These are phyloP conservation scores for Chloris gayana DNA, from an alignment of 176 grass and related monocot genomes.

Conservation along the genomic window DNA sequence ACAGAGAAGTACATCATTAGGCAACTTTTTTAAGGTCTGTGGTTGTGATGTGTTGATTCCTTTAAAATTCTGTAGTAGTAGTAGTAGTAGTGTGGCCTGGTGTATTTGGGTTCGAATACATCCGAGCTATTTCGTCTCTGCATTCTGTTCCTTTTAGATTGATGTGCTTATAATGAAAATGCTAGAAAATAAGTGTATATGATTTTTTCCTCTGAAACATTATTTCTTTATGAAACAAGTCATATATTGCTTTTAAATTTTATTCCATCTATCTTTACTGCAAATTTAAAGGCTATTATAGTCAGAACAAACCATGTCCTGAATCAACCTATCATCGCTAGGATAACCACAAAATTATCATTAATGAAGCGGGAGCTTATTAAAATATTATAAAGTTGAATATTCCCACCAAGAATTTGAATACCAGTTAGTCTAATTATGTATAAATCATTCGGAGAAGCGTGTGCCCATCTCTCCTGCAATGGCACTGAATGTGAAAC, in stretches of 20 bases:
- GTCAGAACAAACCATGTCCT: too few species aligned
- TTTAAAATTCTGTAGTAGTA: slow-evolving; percentile 12
- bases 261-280: background rate
- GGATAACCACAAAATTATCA: too few species aligned
- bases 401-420: background rate
- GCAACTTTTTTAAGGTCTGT: background rate
- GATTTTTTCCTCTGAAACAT: background rate
- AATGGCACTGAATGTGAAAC: too few species aligned
- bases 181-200: background rate
- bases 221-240: background rate
- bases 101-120: background rate
- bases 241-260: background rate
- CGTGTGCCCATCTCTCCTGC: background rate
- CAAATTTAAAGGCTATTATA: background rate
- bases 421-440: background rate
- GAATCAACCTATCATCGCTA: too few species aligned
- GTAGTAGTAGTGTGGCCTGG: background rate
- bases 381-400: too few species aligned
- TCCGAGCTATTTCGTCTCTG: background rate
- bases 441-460: background rate
- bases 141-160: background rate
- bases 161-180: background rate
- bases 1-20: slow-evolving; percentile 6
- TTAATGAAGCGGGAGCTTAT: too few species aligned
- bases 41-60: background rate